Evolutionary conservation across 2,329 filamentous ascomycete species (phyloP).

Genomic region (Xylariaceae sp.): DNA sequence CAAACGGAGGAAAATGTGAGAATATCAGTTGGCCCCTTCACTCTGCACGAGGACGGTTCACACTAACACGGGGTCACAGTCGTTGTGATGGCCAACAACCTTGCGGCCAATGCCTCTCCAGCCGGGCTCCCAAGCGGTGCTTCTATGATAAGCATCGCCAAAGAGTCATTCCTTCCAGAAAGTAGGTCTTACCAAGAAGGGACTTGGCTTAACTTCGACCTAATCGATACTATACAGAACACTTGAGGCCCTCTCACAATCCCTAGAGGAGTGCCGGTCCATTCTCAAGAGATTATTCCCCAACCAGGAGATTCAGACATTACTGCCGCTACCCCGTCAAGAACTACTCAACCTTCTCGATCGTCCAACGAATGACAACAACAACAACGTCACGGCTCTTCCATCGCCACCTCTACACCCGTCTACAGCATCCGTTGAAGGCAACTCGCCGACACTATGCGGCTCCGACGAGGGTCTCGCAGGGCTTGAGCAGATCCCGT

Average conservation of each 20-base stretch:
- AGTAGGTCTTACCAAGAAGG: constrained; percentile 45
- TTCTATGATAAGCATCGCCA: constrained; percentile 77
- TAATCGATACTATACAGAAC: constrained; percentile 36
- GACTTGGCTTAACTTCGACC: constrained; percentile 5
- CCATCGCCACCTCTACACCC: constrained; percentile 50
- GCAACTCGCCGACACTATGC: constrained; percentile 44
- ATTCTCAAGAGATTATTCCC: constrained; percentile 60
- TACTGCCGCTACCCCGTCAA: constrained; percentile 51
- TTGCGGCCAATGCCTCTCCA: constrained; percentile 77
- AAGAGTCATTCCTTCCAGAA: constrained; percentile 70
- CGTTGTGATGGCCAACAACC: constrained; percentile 78
- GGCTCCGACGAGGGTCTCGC: constrained; percentile 44
- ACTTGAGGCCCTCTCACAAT: constrained; percentile 58
- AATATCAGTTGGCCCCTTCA: not conserved
- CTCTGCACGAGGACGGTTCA: not conserved
- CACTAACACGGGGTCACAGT: constrained; percentile 32
- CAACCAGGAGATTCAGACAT: constrained; percentile 45
- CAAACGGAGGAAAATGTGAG: constrained; percentile 70
- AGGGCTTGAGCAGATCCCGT: constrained; percentile 63
- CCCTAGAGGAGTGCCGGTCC: constrained; percentile 58
- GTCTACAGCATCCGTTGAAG: constrained; percentile 43
- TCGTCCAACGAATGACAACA: constrained; percentile 37
- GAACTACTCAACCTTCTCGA: constrained; percentile 55
- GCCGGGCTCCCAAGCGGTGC: constrained; percentile 71
- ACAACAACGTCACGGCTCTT: constrained; percentile 39